phyloP scores from a whole-genome alignment of 306 rosid genomes.

The Casuarina equisetifolia region DNA sequence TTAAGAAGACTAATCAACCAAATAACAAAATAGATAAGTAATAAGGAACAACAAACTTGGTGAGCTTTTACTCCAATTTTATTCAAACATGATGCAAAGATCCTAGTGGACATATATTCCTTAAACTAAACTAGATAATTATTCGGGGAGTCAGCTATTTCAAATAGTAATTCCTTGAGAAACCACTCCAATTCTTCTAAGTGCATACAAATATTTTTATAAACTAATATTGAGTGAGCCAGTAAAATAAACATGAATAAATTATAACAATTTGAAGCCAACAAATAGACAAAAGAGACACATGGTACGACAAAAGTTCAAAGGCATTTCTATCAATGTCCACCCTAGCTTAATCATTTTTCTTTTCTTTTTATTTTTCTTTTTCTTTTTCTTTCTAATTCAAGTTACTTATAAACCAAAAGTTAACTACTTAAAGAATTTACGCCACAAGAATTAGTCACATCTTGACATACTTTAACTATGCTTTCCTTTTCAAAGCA shows the following conservation, averaged over 20 bases:
- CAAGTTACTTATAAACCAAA: not conserved
- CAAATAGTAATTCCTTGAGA: constrained; percentile 92
- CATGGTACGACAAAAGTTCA: not conserved
- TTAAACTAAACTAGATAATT: constrained; percentile 91
- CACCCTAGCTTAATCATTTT: not conserved
- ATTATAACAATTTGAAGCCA: constrained; percentile 12
- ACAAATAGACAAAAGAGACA: constrained; percentile 4
- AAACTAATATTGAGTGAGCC: constrained; percentile 17
- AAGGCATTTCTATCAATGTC: not conserved
- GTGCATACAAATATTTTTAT: constrained; percentile 44
- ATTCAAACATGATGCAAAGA: constrained; percentile 80
- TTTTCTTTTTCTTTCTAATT: not conserved
- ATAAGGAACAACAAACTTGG: constrained; percentile 61
- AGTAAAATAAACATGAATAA: constrained; percentile 19
- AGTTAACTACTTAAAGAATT: not conserved
- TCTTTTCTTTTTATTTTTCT: not conserved
- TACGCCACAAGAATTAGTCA: not conserved
- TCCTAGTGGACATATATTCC: constrained; percentile 97
- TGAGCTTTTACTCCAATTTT: constrained; percentile 69
- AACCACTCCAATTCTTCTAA: constrained; percentile 89
- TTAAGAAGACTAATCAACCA: constrained; percentile 9
- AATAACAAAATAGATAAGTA: constrained; percentile 22
- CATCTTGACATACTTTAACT: not conserved
- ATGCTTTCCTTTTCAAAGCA: not conserved
- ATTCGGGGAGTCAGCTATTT: constrained; percentile 85